Percentiles rank a stretch among this genome's conserved stretches.
phyloP scores from a whole-genome alignment of 2,329 filamentous ascomycete species.

The Trematosphaeria pertusa region DNA sequence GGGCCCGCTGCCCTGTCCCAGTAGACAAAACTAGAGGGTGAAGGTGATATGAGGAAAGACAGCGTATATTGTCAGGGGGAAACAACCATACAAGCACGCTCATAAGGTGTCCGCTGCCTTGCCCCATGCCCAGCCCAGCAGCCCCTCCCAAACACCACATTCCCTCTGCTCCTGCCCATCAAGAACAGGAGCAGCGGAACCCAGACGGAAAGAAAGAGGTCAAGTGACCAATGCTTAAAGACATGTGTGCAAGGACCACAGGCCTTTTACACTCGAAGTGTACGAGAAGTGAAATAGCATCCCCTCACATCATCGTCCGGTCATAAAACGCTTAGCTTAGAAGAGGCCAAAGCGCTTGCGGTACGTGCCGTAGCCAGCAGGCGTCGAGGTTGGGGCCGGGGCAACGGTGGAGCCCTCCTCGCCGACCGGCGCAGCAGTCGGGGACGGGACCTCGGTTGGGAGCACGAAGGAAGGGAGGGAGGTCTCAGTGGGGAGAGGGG shows the following conservation, averaged over 20 bases:
- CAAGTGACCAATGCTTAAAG: slow-evolving; percentile 6
- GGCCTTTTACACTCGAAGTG: slow-evolving; percentile 10
- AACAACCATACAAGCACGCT: slow-evolving; percentile 16
- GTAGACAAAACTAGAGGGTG: background rate
- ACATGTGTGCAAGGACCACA: slow-evolving; percentile 10
- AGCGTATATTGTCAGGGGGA: slow-evolving; percentile 31
- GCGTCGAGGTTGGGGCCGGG: slow-evolving; percentile 21
- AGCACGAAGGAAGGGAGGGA: slow-evolving; percentile 27
- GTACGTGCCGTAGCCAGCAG: slow-evolving; percentile 26
- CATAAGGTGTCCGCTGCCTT: too few relatives aligned
- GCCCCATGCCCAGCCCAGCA: slow-evolving; percentile 15
- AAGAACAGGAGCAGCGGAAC: background rate
- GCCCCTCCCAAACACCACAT: background rate
- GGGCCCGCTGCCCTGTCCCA: slow-evolving; percentile 1
- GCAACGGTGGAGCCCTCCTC: slow-evolving; percentile 19
- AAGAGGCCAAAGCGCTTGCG: slow-evolving; percentile 18
- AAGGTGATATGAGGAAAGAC: slow-evolving; percentile 16
- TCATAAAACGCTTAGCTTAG: slow-evolving; percentile 14
- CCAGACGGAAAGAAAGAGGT: slow-evolving; percentile 7
- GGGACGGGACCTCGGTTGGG: slow-evolving; percentile 11
- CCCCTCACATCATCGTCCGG: slow-evolving; percentile 2
- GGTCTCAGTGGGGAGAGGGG: slow-evolving; percentile 20
- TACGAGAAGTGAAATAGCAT: slow-evolving; percentile 7
- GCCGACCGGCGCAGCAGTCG: slow-evolving; percentile 11
- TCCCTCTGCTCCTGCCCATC: background rate